These are phyloP conservation scores for Pisolithus tinctorius DNA, from an alignment of 768 basidiomycete genomes.

Conservation along the genomic window DNA sequence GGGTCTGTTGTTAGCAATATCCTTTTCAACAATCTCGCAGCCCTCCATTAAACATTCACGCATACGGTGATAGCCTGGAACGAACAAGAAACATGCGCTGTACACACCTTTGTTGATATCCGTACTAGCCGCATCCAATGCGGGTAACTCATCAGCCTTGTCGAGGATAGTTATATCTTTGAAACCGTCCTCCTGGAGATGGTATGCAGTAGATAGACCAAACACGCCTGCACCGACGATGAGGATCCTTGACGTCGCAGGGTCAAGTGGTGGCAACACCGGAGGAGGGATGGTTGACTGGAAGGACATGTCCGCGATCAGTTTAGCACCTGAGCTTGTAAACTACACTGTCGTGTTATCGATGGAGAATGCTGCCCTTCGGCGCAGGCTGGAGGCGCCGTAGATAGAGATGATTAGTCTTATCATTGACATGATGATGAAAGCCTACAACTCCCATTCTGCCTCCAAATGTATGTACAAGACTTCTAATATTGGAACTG, in stretches of 20 bases:
- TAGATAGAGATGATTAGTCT: no score
- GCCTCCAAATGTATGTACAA: no score
- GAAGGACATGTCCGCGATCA: background rate
- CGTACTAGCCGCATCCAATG: conserved; percentile 72
- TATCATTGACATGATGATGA: no score
- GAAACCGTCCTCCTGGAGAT: conserved; percentile 68
- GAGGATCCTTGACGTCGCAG: conserved; percentile 26
- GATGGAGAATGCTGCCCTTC: no score
- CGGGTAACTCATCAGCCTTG: conserved; percentile 60
- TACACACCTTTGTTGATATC: conserved; percentile 38
- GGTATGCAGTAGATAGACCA: conserved; percentile 79
- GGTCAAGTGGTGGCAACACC: background rate
- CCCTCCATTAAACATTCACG: background rate
- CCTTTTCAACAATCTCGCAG: no score
- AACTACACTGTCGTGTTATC: no score
- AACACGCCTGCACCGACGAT: conserved; percentile 83
- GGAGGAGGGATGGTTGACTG: background rate
- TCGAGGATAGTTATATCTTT: conserved; percentile 70
- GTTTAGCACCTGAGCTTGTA: no score
- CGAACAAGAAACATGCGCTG: background rate
- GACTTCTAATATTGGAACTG: no score
- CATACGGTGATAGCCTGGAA: background rate
- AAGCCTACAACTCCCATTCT: no score
- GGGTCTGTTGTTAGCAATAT: no score
- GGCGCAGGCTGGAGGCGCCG: no score